These are phyloP conservation scores for Penicillium cataractarum DNA, from an alignment of 495 filamentous ascomycete species.

Conservation along the genomic window DNA sequence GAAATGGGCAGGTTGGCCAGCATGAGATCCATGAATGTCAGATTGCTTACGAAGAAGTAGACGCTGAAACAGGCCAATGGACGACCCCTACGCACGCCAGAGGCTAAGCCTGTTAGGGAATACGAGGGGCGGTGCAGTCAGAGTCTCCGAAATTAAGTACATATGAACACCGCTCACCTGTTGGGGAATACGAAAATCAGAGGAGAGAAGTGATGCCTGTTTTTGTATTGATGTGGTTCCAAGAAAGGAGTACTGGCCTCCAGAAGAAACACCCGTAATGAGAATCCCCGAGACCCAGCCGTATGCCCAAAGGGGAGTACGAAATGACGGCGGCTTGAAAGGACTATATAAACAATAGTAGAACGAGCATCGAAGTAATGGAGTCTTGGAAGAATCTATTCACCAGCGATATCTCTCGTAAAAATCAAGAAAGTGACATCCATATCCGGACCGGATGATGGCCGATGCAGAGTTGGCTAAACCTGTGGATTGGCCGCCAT, in stretches of 20 bases:
- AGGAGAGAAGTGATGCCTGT: neutral
- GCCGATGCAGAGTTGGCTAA: neutral
- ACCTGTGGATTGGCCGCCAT: neutral
- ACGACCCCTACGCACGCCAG: neutral
- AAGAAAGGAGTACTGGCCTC: neutral
- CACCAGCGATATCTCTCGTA: neutral
- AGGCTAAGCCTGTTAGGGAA: neutral
- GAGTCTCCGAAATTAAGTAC: neutral
- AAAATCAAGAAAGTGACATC: neutral
- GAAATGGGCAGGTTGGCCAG: neutral
- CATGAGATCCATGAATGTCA: neutral
- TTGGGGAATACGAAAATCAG: neutral
- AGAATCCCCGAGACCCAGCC: neutral
- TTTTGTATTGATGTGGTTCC: neutral
- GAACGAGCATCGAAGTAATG: neutral
- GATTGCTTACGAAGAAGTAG: neutral
- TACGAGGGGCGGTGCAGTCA: neutral
- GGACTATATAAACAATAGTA: neutral
- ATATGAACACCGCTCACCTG: neutral
- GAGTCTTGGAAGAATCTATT: neutral
- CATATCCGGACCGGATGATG: neutral
- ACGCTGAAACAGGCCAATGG: neutral
- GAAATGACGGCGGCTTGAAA: neutral
- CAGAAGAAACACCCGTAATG: neutral
- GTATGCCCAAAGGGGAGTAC: neutral